Base-by-base conservation (phyloP, 306 rosid species). In the Macrotyloma uniflorum region DNA sequence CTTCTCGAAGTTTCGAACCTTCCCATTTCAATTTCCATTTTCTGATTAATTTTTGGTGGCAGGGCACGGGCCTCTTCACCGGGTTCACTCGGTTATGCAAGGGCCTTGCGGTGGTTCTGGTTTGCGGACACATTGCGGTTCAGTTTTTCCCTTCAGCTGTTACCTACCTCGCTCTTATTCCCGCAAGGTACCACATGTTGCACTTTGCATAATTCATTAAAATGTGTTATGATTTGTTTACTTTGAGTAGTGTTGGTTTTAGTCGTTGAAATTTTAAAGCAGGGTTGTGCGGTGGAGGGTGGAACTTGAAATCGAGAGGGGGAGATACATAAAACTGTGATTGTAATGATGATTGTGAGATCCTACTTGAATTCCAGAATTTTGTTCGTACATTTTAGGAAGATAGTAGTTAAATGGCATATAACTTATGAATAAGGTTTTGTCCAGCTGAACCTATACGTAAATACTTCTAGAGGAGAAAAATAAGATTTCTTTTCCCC, bases 51-150 rank as follows among this genome's bases (percentile, higher is more conserved):
- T 79, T 30, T 1, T 38, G 3, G 15, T 79, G 20, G 15, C 83
- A 87, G 93, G 90, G 92, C 77, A 76, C 87, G 61, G 80, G 85
- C 55, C 28, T 84, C 72, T 85, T 88, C 67, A 85, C 90, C 38
- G 98, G 98, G 26, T 89, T 93, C 78, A 91, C 95, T 40, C 79
- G 84, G 38, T 67, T 93, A 15, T 93, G 97, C 87, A 93, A 93
- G 71, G 98, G 98, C 19, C 84, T 93, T 3, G 95, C 95, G 13
- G 95, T 91, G 40, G 90, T 91, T 1, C 91, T 93, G 8, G 76
- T 93, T 24, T 85, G 79, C 10, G 91, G 85, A 30, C 95, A 93
- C 91, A 79, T 93, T 82, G 70, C 85, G 43, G 75, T 91, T 77
- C 97, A 84, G 76, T 28, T 91, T 72, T 78, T 93, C 67, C 98